Conservation (phyloP, 2,329 filamentous ascomycete genomes). For the Venturia asperata region DNA sequence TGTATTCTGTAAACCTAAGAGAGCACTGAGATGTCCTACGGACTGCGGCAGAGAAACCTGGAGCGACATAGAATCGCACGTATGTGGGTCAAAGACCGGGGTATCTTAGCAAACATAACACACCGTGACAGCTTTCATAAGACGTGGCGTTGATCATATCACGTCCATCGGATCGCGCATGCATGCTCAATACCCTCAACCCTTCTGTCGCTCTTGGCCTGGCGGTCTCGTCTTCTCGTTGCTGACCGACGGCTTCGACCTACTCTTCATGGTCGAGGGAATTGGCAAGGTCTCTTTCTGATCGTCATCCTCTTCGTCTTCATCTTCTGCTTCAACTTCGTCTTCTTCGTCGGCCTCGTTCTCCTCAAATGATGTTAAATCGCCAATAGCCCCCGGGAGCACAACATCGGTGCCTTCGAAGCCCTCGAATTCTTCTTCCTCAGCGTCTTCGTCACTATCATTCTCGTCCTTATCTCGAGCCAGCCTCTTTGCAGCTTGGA, state of each 20-base stretch:
- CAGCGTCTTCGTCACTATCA: constrained; percentile 28
- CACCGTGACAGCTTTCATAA: constrained; percentile 37
- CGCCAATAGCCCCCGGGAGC: constrained; percentile 22
- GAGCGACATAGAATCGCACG: neutral
- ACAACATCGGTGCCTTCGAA: constrained; percentile 29
- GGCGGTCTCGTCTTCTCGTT: neutral
- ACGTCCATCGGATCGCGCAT: neutral
- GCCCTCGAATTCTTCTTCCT: constrained; percentile 28
- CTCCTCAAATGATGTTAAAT: constrained; percentile 20
- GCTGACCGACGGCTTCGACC: neutral
- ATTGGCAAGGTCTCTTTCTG: neutral
- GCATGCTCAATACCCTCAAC: neutral
- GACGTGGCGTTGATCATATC: neutral
- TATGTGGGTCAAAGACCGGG: neutral
- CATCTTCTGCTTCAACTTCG: constrained; percentile 9
- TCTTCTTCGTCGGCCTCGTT: constrained; percentile 25
- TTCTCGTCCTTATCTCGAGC: constrained; percentile 32
- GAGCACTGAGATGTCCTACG: neutral
- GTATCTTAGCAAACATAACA: constrained; percentile 30
- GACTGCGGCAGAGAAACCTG: neutral
- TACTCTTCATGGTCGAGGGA: neutral
- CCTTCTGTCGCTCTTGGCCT: neutral
- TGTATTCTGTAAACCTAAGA: neutral
- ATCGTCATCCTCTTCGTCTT: constrained; percentile 5
- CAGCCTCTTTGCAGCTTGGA: constrained; percentile 38